Evolutionary conservation across 805 yeast species (phyloP), one percentile per base, ranked within the genome.

Genomic region (Candida vaughaniae): DNA sequence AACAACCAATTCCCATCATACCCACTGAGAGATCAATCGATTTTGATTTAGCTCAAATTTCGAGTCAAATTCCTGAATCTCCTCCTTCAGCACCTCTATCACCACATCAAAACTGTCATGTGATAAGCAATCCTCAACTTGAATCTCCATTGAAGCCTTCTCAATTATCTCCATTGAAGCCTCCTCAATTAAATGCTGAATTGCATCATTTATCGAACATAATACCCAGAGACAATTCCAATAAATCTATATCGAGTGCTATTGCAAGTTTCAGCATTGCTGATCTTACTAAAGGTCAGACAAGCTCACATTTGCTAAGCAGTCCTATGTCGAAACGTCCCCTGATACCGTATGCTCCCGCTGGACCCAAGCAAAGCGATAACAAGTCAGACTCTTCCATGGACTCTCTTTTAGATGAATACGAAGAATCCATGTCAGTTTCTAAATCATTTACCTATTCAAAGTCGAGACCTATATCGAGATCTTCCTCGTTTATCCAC

Each of bases 21-120:
- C n/a, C n/a, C n/a, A 16, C 22, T 29, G 26, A 20, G 17, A 18
- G 22, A 30, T 30, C 29, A 19, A 19, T 46, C n/a, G 30, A 32
- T 25, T 39, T 46, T 20, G 36, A 45, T 36, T n/a, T 41, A 36
- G 35, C 47, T 12, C 43, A 41, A 10, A 45, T 55, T 7, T 54
- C 58, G 19, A 49, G 47, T 33, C 61, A 53, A 19, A 55, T 67
- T 3, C 74, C 74, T 0, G 73, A 66, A 7, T 58, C 71, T 5
- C 74, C 74, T 4, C 72, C 73, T 1, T 64, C 71, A 8, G 69
- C 62, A 5, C 71, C 73, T 2, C 49, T 58, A 6, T 66, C 72
- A 5, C 72, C 72, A 0, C 59, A 46, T 29, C 31, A 36, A 11
- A 26, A 31, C n/a, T 11, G 18, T 12, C 31, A 29, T 22, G 36